These are phyloP conservation scores for Fusarium sambucinum DNA, from an alignment of 2,329 filamentous ascomycete species.

Conservation along the genomic window DNA sequence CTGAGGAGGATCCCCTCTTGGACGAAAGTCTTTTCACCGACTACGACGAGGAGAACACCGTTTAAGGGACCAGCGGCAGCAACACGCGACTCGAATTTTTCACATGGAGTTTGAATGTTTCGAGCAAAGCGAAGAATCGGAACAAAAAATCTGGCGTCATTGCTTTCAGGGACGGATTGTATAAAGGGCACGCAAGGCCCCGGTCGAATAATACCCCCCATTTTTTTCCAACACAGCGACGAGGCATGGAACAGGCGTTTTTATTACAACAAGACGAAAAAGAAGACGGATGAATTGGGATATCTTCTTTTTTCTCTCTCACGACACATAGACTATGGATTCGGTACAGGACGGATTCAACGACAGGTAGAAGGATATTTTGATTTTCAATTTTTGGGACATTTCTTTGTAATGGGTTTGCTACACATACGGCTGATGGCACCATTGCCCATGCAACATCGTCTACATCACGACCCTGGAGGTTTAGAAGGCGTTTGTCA, in stretches of 20 bases:
- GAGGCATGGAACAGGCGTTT: constrained; percentile 43
- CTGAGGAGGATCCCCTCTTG: constrained; percentile 55
- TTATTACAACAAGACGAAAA: constrained; percentile 33
- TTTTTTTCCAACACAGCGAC: constrained; percentile 40
- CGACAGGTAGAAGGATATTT: constrained; percentile 35
- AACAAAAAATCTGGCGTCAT: constrained; percentile 42
- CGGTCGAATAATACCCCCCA: constrained; percentile 39
- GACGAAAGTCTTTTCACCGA: constrained; percentile 50
- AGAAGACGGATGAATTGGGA: constrained; percentile 39
- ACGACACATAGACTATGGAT: constrained; percentile 43
- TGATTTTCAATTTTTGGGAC: constrained; percentile 15
- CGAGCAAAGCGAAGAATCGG: constrained; percentile 34
- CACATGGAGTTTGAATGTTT: constrained; percentile 42
- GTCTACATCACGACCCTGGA: constrained; percentile 28
- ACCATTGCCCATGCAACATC: constrained; percentile 19
- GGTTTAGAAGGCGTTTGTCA: constrained; percentile 23
- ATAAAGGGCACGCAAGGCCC: constrained; percentile 34
- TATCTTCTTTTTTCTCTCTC: constrained; percentile 21
- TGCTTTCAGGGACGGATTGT: constrained; percentile 44
- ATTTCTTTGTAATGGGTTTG: constrained; percentile 38
- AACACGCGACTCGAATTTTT: constrained; percentile 31
- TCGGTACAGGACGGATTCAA: constrained; percentile 38
- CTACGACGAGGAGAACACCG: constrained; percentile 51
- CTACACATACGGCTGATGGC: constrained; percentile 22
- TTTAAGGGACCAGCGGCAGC: constrained; percentile 38